These are phyloP conservation scores for Scytalidium lignicola DNA, from an alignment of 2,329 filamentous ascomycete species.

Conservation along the genomic window DNA sequence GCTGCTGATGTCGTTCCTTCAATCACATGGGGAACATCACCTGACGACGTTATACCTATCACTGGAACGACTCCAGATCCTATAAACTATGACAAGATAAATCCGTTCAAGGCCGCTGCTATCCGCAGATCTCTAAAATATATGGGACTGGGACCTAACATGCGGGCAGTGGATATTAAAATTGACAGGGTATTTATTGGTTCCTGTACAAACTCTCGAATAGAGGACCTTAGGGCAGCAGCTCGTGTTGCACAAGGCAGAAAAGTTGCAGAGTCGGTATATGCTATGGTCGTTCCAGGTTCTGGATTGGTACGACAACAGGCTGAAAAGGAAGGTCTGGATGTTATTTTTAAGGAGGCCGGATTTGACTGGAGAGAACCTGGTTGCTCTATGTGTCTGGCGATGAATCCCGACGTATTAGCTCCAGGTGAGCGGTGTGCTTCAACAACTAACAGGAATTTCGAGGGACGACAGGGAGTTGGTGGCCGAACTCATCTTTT, in stretches of 20 bases:
- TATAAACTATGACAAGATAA: conserved; percentile 71
- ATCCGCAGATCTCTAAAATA: conserved; percentile 80
- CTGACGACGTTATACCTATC: conserved; percentile 87
- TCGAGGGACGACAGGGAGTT: conserved; percentile 88
- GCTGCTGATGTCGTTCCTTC: conserved; percentile 87
- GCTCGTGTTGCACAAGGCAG: conserved; percentile 78
- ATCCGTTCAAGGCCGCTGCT: conserved; percentile 60
- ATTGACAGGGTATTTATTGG: conserved; percentile 96
- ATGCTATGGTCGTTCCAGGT: conserved; percentile 88
- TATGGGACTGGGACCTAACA: conserved; percentile 83
- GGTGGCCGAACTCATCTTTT: conserved; percentile 85
- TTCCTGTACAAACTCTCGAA: conserved; percentile 90
- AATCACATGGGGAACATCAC: conserved; percentile 90
- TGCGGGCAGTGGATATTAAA: conserved; percentile 76
- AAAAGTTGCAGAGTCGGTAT: conserved; percentile 78
- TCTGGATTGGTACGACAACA: conserved; percentile 87
- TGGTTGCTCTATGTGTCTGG: conserved; percentile 93
- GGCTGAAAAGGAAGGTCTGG: conserved; percentile 81
- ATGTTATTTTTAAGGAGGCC: conserved; percentile 82
- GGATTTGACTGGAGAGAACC: conserved; percentile 97
- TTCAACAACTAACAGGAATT: conserved; percentile 90
- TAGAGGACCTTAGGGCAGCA: conserved; percentile 87
- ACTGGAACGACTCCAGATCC: conserved; percentile 80
- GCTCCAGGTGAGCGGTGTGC: conserved; percentile 85
- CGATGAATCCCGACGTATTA: conserved; percentile 96